Conservation (phyloP, 2,329 filamentous ascomycete species). For the Monosporascus sp. region DNA sequence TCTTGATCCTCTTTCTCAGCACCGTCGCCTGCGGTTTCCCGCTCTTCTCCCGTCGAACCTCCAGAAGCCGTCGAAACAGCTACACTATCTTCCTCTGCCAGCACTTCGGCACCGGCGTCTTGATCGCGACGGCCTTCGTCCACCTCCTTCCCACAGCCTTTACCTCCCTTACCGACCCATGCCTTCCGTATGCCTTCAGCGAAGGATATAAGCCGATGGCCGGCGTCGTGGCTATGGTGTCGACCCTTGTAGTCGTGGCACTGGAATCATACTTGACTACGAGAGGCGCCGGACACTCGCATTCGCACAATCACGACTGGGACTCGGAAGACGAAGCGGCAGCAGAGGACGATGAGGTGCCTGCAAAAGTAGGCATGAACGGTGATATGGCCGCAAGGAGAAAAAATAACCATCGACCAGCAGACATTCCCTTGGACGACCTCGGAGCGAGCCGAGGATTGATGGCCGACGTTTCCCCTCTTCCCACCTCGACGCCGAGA, state of each 20-base stretch:
- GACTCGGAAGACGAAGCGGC: conserved; percentile 39
- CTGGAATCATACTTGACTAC: conserved; percentile 88
- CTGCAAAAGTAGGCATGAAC: conserved; percentile 20
- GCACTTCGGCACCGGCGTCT: conserved; percentile 76
- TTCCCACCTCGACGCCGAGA: conserved; percentile 49
- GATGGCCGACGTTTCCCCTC: conserved; percentile 53
- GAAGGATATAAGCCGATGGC: conserved; percentile 73
- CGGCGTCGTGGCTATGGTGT: conserved; percentile 75
- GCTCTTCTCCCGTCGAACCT: conserved; percentile 55
- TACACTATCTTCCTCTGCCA: conserved; percentile 61
- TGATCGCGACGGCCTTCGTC: conserved; percentile 83
- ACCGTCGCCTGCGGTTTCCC: conserved; percentile 61
- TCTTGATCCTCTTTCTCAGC: conserved; percentile 60
- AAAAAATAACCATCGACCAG: conserved; percentile 34
- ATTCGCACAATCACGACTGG: conserved; percentile 48
- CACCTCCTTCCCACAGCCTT: conserved; percentile 69
- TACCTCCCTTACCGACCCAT: conserved; percentile 60
- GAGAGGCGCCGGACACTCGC: conserved; percentile 56
- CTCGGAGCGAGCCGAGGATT: conserved; percentile 48
- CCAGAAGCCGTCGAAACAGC: conserved; percentile 51
- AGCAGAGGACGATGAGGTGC: conserved; percentile 16
- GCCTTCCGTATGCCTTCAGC: conserved; percentile 74
- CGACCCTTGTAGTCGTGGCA: conserved; percentile 75
- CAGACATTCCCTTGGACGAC: conserved; percentile 46
- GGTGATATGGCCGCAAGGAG: conserved; percentile 35